phyloP scores from a whole-genome alignment of 768 basidiomycete species.

The Boletellus ananiceps region DNA sequence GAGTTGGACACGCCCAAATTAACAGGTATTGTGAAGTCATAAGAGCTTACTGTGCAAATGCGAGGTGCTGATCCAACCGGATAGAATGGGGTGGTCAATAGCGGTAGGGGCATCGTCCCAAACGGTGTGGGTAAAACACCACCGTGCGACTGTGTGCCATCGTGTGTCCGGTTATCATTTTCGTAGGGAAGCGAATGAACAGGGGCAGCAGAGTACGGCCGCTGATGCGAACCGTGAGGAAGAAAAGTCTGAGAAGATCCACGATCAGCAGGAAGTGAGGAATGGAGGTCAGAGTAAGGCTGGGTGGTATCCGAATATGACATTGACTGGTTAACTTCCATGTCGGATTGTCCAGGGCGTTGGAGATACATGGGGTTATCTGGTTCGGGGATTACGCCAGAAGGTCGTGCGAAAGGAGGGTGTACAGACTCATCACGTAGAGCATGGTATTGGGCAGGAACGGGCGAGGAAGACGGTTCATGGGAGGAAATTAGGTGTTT shows the following conservation, averaged over 20 bases:
- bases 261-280: constrained; percentile 9
- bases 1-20: constrained; percentile 13
- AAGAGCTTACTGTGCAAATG: constrained; percentile 5
- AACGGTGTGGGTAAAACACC: constrained; percentile 10
- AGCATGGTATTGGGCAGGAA: constrained; percentile 8
- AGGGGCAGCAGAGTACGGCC: constrained; percentile 21
- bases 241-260: constrained; percentile 8
- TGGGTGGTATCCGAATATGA: constrained; percentile 12
- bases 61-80: constrained; percentile 15
- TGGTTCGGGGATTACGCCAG: constrained; percentile 5
- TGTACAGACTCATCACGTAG: constrained; percentile 11
- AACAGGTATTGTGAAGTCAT: constrained; percentile 6
- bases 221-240: constrained; percentile 9
- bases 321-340: constrained; percentile 10
- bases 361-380: constrained; percentile 12
- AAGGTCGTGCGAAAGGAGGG: constrained; percentile 8
- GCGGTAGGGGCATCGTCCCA: constrained; percentile 22
- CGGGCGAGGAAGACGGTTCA: constrained; percentile 27
- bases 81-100: constrained; percentile 30
- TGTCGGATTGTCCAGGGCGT: constrained; percentile 11
- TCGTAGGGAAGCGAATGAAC: constrained; percentile 13
- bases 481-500: constrained; percentile 19
- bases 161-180: constrained; percentile 4
- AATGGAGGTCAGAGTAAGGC: constrained; percentile 10
- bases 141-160: constrained; percentile 5